Evolutionary conservation across 2,329 filamentous ascomycete genomes (phyloP).

Genomic region (Corinectria fuckeliana): DNA sequence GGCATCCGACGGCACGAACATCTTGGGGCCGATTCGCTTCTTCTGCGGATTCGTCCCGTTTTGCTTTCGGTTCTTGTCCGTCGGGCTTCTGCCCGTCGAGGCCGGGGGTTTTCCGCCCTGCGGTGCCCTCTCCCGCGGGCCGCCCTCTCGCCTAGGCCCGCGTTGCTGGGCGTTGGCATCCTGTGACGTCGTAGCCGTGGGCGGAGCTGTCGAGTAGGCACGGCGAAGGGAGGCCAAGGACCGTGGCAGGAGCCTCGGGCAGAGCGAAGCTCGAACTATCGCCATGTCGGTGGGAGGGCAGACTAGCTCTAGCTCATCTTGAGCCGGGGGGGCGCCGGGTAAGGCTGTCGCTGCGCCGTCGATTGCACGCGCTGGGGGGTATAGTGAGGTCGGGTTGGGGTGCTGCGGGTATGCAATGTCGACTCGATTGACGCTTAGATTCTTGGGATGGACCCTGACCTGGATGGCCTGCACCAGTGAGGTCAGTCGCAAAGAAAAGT

Average conservation of each 20-base stretch:
- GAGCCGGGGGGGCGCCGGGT: neutral
- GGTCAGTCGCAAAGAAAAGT: conserved; percentile 5
- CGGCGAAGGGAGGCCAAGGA: conserved; percentile 14
- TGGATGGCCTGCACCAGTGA: neutral
- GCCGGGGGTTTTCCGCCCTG: neutral
- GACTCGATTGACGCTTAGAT: neutral
- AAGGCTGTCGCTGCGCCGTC: neutral
- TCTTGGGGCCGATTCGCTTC: neutral
- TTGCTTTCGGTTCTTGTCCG: conserved; percentile 1
- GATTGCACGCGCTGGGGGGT: neutral
- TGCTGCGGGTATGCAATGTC: neutral
- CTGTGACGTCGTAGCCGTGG: conserved; percentile 1
- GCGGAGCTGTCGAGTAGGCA: conserved; percentile 18
- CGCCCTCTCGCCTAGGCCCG: conserved; percentile 15
- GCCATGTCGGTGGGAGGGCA: conserved; percentile 31
- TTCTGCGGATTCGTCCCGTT: conserved; percentile 3
- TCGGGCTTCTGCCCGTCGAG: conserved; percentile 32
- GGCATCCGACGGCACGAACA: conserved; percentile 27
- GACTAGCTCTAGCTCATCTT: conserved; percentile 24
- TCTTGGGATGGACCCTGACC: neutral
- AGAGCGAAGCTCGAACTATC: conserved; percentile 28
- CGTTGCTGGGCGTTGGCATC: conserved; percentile 8
- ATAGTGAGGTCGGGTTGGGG: neutral
- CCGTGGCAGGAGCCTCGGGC: conserved; percentile 19
- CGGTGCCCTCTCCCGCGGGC: neutral